Base-by-base conservation (phyloP, 805 yeast species). In the Zygotorulaspora sp. region DNA sequence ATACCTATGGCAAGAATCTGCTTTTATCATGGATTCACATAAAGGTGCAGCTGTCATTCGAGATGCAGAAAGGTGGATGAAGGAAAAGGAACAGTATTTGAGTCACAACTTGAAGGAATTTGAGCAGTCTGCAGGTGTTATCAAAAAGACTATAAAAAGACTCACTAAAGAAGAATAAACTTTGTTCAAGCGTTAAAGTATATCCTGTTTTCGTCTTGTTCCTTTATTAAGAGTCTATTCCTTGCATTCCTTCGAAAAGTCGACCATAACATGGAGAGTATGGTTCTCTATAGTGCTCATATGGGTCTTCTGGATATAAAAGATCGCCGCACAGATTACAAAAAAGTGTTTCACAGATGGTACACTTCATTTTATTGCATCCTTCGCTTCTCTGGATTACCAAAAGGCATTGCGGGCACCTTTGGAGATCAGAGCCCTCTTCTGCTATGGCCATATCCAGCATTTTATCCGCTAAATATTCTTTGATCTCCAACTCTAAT, bases 281-380 rank as follows among this genome's bases (percentile, higher is more conserved):
- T 1, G 58, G 52, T n/a, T 65, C 64, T 22, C 64, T 67, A 44
- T 61, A 79, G 57, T 79, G 84, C 19, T 57, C 63, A 50, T 79
- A 78, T 0, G 78, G 78, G 36, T 71, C 70, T 5, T 51, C 57
- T 4, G 57, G 55, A 14, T 57, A 47, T 39, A 75, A 49, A 11
- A 55, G 44, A 2, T 49, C 53, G 2, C 78, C 79, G 58, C 85
- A 79, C 7, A 76, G 30, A 42, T 71, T 74, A 50, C 85, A 78
- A 45, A 79, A 78, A 29, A 56, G 49, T 0, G 70, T 61, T 4
- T 48, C 45, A 44, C 85, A 79, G 5, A 67, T 58, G 0, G 65
- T 45, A 49, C 86, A 78, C 25, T 63, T 66, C 80, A 79, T 77
- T 49, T 75, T 77, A 49, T 78, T 78, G 53, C 84, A 79, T 4